Evolutionary conservation across 345 rosid genomes (phyloP).

Genomic region (Anacardium occidentale): DNA sequence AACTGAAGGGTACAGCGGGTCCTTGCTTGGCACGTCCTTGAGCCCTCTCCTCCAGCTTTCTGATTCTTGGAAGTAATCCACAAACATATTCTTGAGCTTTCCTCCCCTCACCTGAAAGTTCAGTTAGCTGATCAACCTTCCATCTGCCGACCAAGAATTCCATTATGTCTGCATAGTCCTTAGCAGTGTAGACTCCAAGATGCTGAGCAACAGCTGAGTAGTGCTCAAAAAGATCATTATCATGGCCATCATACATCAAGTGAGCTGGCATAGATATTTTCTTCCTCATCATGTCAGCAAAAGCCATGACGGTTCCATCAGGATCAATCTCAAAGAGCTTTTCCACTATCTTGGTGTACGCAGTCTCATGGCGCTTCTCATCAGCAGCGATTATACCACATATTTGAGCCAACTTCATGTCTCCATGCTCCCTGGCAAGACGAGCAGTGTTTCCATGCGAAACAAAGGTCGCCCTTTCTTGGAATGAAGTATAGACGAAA

Average conservation of each 20-base stretch:
- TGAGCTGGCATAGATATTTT: constrained; percentile 59
- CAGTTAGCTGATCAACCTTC: constrained; percentile 45
- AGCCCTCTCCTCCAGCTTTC: constrained; percentile 53
- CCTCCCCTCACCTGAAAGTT: constrained; percentile 43
- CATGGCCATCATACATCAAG: constrained; percentile 52
- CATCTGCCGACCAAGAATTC: constrained; percentile 48
- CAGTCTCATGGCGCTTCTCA: constrained; percentile 54
- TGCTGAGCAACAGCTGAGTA: constrained; percentile 54
- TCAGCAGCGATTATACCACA: constrained; percentile 63
- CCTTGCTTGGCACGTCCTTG: constrained; percentile 39
- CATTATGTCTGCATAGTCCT: constrained; percentile 50
- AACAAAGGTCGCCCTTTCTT: constrained; percentile 62
- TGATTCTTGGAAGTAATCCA: constrained; percentile 37
- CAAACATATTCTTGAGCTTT: constrained; percentile 52
- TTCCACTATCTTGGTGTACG: constrained; percentile 34
- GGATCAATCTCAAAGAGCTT: constrained; percentile 57
- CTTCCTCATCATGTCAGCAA: constrained; percentile 62
- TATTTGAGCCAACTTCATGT: constrained; percentile 44
- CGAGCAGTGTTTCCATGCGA: constrained; percentile 56
- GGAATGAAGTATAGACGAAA: constrained; percentile 52
- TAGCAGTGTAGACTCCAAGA: constrained; percentile 56
- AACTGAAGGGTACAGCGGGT: constrained; percentile 43
- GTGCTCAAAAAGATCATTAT: constrained; percentile 44
- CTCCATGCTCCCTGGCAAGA: constrained; percentile 31
- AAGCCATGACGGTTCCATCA: constrained; percentile 37